These are phyloP conservation scores for Avena eriantha DNA, from an alignment of 176 grass and related monocot genomes.

Conservation along the genomic window DNA sequence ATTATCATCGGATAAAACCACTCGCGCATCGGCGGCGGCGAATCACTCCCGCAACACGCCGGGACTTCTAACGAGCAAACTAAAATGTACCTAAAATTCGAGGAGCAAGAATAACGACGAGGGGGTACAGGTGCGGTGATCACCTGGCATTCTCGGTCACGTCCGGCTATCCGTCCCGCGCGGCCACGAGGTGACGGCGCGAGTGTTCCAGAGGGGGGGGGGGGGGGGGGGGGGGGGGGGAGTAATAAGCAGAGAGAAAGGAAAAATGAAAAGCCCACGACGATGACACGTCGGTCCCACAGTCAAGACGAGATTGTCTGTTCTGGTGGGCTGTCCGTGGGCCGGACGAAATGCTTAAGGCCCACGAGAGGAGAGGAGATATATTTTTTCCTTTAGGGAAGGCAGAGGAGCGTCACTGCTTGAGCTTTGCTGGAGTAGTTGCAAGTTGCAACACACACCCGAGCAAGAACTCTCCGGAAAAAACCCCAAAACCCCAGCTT, in stretches of 20 bases:
- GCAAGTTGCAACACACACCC: background rate
- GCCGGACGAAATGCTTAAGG: background rate
- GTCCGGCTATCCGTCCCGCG: background rate
- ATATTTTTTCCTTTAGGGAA: background rate
- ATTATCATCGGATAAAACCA: background rate
- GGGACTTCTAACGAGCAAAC: background rate
- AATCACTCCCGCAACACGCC: background rate
- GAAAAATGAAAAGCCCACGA: background rate
- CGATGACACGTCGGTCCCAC: background rate
- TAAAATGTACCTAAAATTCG: background rate
- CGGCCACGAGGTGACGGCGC: slow-evolving; percentile 6
- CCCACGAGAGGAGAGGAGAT: background rate
- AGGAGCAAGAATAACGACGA: background rate
- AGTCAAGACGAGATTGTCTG: background rate
- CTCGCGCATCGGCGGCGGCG: background rate
- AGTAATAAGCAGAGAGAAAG: background rate
- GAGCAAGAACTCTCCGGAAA: background rate
- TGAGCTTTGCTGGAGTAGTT: background rate
- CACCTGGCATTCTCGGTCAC: background rate
- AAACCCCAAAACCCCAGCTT: background rate
- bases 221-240: too few relatives aligned
- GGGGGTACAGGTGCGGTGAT: background rate
- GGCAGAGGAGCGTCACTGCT: background rate
- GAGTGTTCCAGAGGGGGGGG: background rate
- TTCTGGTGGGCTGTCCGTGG: background rate